Percentiles rank a stretch among this genome's conserved stretches.
These are phyloP conservation scores for Fagus sylvatica DNA, from an alignment of 306 rosid species.

Conservation along the genomic window DNA sequence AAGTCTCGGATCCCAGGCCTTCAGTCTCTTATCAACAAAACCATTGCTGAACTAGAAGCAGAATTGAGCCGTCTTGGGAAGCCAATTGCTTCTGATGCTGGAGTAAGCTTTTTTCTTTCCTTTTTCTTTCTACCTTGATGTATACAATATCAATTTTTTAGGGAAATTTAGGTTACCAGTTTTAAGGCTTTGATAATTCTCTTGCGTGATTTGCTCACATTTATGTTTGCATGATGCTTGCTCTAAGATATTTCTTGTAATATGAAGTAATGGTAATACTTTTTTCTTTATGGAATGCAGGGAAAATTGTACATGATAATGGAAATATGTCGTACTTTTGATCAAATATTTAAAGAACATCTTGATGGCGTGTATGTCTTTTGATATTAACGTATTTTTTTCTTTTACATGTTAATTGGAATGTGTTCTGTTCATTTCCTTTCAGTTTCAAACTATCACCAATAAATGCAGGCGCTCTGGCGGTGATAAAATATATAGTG, in stretches of 20 bases:
- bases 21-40: conserved; percentile 85
- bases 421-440: conserved; percentile 4
- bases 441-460: background rate
- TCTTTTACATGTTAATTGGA: conserved; percentile 14
- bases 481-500: conserved; percentile 81
- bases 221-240: background rate
- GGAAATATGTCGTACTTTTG: conserved; percentile 90
- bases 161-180: background rate
- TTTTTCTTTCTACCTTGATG: background rate
- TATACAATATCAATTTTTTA: background rate
- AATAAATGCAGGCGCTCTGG: conserved; percentile 71
- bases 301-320: conserved; percentile 84
- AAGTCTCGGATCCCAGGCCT: conserved; percentile 91
- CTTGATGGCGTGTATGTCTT: conserved; percentile 87
- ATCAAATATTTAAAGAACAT: conserved; percentile 83
- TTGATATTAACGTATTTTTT: background rate
- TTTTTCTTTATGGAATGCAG: conserved; percentile 35
- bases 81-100: conserved; percentile 84
- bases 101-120: conserved; percentile 53
- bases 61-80: conserved; percentile 87
- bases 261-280: background rate
- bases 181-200: background rate
- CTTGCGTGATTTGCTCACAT: too few relatives aligned
- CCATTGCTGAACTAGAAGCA: conserved; percentile 71
- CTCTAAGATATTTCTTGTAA: background rate